Evolutionary conservation across 2,329 filamentous ascomycete species (phyloP).

Genomic region (Chaetomium sp.): DNA sequence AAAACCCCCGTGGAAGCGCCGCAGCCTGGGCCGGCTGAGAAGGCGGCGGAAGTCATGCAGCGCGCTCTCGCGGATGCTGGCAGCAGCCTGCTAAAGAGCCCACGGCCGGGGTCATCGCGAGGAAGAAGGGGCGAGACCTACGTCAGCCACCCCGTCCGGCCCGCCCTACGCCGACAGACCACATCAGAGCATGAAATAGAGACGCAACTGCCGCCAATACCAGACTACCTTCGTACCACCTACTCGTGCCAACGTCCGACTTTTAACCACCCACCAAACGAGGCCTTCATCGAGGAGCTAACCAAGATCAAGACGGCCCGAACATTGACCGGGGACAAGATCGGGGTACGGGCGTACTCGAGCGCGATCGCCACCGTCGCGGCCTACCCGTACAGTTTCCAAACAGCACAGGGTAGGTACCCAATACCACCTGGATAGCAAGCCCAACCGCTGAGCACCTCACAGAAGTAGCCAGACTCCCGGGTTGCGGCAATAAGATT

Average conservation of each 20-base stretch:
- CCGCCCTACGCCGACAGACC: constrained; percentile 62
- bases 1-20: constrained; percentile 19
- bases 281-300: constrained; percentile 72
- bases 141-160: constrained; percentile 28
- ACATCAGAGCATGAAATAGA: constrained; percentile 75
- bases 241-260: constrained; percentile 85
- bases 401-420: constrained; percentile 46
- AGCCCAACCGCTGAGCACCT: constrained; percentile 6
- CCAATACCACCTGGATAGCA: not conserved
- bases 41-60: constrained; percentile 38
- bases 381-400: constrained; percentile 68
- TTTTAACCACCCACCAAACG: constrained; percentile 69
- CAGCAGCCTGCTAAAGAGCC: constrained; percentile 11
- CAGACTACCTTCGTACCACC: constrained; percentile 63
- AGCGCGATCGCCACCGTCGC: constrained; percentile 81
- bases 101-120: constrained; percentile 28
- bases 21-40: constrained; percentile 24
- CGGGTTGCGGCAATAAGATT: constrained; percentile 81
- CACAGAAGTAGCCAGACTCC: constrained; percentile 59
- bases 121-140: constrained; percentile 27
- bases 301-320: constrained; percentile 73
- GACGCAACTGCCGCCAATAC: constrained; percentile 62
- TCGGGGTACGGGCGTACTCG: constrained; percentile 84
- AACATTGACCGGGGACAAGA: constrained; percentile 70
- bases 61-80: constrained; percentile 38